Percentiles rank a stretch among this genome's conserved stretches.
Conservation (phyloP, 768 basidiomycete genomes). For the Boletus reticuloceps region DNA sequence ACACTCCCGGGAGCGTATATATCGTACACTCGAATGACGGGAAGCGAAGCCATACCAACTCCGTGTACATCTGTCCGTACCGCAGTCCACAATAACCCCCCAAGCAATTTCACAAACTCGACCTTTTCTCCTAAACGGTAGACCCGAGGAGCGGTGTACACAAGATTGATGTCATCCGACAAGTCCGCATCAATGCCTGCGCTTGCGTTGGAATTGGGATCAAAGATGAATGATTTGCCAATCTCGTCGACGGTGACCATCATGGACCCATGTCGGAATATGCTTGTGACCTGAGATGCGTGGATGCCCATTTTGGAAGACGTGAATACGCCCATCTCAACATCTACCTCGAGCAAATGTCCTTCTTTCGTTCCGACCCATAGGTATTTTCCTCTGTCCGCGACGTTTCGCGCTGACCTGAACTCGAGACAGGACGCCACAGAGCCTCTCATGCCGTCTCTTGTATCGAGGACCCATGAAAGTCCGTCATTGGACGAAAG, state of each 20-base stretch:
- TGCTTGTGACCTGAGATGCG: constrained; percentile 60
- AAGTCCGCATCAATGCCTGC: constrained; percentile 19
- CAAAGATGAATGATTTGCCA: constrained; percentile 80
- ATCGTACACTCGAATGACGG: constrained; percentile 82
- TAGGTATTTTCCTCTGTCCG: constrained; percentile 57
- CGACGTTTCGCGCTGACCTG: constrained; percentile 45
- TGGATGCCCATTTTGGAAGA: constrained; percentile 64
- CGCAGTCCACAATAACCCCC: constrained; percentile 83
- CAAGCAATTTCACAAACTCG: constrained; percentile 73
- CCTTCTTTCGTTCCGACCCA: constrained; percentile 96
- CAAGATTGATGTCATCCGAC: constrained; percentile 44
- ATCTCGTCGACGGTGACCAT: constrained; percentile 85
- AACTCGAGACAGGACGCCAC: constrained; percentile 81
- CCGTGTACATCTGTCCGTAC: constrained; percentile 50
- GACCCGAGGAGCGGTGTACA: constrained; percentile 50
- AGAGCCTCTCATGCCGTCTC: constrained; percentile 62
- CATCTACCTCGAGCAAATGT: constrained; percentile 78
- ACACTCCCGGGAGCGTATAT: constrained; percentile 57
- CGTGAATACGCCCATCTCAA: constrained; percentile 54
- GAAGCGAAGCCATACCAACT: constrained; percentile 45
- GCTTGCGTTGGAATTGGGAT: constrained; percentile 36
- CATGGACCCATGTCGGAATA: constrained; percentile 65
- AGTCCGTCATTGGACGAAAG: constrained; percentile 47
- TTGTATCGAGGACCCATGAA: constrained; percentile 54
- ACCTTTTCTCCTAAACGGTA: constrained; percentile 77